Percentiles rank a stretch among this genome's conserved stretches.
These are phyloP conservation scores for Trichosporon ovoides DNA, from an alignment of 1,284 basidiomycete species.

Conservation along the genomic window DNA sequence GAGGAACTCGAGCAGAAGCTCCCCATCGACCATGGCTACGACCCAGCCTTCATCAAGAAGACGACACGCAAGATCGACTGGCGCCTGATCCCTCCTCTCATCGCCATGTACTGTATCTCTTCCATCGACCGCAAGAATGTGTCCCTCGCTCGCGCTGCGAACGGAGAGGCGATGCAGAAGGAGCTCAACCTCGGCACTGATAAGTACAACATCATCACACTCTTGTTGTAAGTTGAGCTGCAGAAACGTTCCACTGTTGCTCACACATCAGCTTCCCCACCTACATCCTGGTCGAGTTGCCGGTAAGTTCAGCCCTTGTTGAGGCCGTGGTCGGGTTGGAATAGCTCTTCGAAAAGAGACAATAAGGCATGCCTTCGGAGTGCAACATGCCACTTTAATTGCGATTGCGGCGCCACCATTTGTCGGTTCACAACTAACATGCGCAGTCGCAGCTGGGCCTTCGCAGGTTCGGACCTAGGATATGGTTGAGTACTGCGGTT, in stretches of 20 bases:
- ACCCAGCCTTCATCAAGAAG: conserved; percentile 6
- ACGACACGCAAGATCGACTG: conserved; percentile 16
- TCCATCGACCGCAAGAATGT: conserved; percentile 25
- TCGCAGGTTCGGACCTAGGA: conserved; percentile 14
- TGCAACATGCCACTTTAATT: too few relatives aligned
- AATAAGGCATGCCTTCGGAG: too few relatives aligned
- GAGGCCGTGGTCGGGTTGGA: too few relatives aligned
- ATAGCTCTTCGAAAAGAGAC: too few relatives aligned
- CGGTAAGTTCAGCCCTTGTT: conserved; percentile 6
- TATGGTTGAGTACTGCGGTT: conserved; percentile 12
- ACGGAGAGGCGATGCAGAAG: conserved; percentile 11
- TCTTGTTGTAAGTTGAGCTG: too few relatives aligned
- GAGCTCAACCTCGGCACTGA: conserved; percentile 20
- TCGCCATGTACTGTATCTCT: conserved; percentile 21
- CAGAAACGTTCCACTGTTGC: conserved; percentile 41
- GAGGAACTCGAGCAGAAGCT: neutral
- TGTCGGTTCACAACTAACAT: too few relatives aligned
- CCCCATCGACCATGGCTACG: conserved; percentile 16
- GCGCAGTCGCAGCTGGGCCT: conserved; percentile 24
- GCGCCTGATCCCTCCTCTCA: conserved; percentile 16
- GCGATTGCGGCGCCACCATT: too few relatives aligned
- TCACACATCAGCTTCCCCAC: conserved; percentile 27
- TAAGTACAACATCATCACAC: conserved; percentile 42
- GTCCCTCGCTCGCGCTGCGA: conserved; percentile 18
- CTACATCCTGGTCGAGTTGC: conserved; percentile 37